These are phyloP conservation scores for Ocimum tenuiflorum DNA, from an alignment of 257 asterid genomes.

Conservation along the genomic window DNA sequence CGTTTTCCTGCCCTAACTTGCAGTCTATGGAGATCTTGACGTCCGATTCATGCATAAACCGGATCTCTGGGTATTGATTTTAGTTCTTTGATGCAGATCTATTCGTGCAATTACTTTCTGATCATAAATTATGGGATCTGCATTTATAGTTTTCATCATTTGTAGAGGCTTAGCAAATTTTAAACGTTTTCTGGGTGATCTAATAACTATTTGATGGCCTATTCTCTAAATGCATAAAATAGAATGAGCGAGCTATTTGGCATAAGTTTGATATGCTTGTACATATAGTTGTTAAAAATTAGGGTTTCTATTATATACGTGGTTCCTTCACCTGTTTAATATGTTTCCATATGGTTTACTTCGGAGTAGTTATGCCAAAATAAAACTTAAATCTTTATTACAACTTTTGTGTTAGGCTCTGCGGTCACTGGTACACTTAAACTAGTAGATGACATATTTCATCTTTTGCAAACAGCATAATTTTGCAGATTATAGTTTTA, in stretches of 20 bases:
- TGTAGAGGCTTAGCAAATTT: background rate
- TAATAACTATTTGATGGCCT: background rate
- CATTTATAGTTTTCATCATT: background rate
- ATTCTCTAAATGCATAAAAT: background rate
- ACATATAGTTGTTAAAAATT: background rate
- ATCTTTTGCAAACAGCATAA: too few species aligned
- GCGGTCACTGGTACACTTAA: background rate
- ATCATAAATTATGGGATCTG: background rate
- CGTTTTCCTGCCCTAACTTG: slow-evolving; percentile 86
- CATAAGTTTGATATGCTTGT: background rate
- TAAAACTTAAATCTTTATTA: background rate
- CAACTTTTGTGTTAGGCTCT: background rate
- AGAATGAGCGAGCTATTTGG: background rate
- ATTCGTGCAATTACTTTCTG: background rate
- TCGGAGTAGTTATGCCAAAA: background rate
- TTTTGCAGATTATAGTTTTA: too few species aligned
- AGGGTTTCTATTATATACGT: background rate
- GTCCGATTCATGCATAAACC: slow-evolving; percentile 49
- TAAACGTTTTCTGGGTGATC: background rate
- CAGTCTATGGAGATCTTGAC: slow-evolving; percentile 68
- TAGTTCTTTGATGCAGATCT: background rate
- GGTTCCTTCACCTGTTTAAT: too few species aligned
- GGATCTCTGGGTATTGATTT: slow-evolving; percentile 70
- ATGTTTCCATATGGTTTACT: background rate
- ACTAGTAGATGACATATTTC: too few species aligned